These are phyloP conservation scores for Austroboletus sp. DNA, from an alignment of 1,284 basidiomycete genomes.

Conservation along the genomic window DNA sequence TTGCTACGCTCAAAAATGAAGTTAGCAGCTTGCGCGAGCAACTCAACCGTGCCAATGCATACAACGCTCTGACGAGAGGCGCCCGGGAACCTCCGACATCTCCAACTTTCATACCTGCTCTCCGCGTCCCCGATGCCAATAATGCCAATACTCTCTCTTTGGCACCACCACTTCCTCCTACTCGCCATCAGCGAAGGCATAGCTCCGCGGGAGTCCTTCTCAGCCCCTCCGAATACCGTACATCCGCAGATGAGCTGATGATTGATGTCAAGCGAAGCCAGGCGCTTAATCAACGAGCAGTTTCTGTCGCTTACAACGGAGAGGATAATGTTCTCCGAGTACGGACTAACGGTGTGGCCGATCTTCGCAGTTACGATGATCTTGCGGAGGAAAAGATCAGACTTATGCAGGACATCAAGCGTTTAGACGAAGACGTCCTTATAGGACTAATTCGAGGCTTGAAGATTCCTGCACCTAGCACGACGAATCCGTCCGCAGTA, in stretches of 20 bases:
- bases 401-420: conserved; percentile 86
- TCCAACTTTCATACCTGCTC: conserved; percentile 70
- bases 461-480: conserved; percentile 87
- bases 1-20: conserved; percentile 86
- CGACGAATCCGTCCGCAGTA: conserved; percentile 85
- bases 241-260: conserved; percentile 76
- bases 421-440: conserved; percentile 90
- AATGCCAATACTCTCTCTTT: conserved; percentile 37
- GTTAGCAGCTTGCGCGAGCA: conserved; percentile 89
- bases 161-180: conserved; percentile 28
- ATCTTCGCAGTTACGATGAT: conserved; percentile 74
- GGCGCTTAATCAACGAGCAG: conserved; percentile 76
- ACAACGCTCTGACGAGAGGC: conserved; percentile 74
- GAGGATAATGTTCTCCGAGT: conserved; percentile 66
- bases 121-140: conserved; percentile 53
- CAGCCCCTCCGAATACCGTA: conserved; percentile 54
- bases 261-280: conserved; percentile 69
- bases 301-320: conserved; percentile 85
- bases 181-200: conserved; percentile 72
- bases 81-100: conserved; percentile 70
- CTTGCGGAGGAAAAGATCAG: conserved; percentile 92
- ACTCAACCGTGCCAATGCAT: conserved; percentile 87
- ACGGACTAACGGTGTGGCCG: conserved; percentile 66
- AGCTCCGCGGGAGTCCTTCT: conserved; percentile 79
- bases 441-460: conserved; percentile 86